Percentiles rank a stretch among this genome's conserved stretches.
Conservation (phyloP, 371 early-diverging fungal species). For the Mortierella sp. region DNA sequence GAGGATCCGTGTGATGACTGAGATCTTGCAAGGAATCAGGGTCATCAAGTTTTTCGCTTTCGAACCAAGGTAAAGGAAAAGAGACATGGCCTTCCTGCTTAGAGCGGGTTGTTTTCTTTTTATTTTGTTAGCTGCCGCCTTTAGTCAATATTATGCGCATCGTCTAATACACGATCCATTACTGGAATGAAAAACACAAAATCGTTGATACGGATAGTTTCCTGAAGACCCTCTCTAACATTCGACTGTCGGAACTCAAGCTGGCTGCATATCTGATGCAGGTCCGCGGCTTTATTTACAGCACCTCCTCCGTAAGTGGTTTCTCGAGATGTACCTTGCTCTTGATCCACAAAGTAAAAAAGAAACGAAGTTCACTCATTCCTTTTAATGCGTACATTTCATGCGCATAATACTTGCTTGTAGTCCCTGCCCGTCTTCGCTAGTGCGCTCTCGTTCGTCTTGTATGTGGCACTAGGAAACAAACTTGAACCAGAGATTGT, state of each 20-base stretch:
- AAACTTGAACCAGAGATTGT: conserved; percentile 45
- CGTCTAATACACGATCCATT: too few relatives aligned
- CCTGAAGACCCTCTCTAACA: conserved; percentile 24
- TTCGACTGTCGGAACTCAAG: conserved; percentile 34
- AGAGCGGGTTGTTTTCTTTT: not conserved
- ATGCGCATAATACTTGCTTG: not conserved
- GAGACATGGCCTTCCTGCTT: too few relatives aligned
- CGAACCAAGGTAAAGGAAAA: conserved; percentile 54
- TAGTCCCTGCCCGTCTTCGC: conserved; percentile 68
- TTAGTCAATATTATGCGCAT: too few relatives aligned
- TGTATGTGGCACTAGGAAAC: conserved; percentile 54
- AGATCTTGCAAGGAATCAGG: conserved; percentile 57
- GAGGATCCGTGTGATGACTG: conserved; percentile 55
- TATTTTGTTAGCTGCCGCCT: too few relatives aligned
- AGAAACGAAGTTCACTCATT: too few relatives aligned
- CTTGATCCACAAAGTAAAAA: too few relatives aligned
- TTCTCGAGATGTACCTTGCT: too few relatives aligned
- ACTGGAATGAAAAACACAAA: too few relatives aligned
- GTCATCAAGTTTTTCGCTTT: conserved; percentile 68
- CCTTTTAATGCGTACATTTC: too few relatives aligned
- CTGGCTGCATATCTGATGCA: conserved; percentile 22
- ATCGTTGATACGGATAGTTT: conserved; percentile 19
- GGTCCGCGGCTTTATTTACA: conserved; percentile 46
- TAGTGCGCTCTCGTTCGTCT: conserved; percentile 54
- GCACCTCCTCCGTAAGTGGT: conserved; percentile 37